Evolutionary conservation across 129 eudicot genomes (phyloP).

Genomic region (Lactuca sativa): DNA sequence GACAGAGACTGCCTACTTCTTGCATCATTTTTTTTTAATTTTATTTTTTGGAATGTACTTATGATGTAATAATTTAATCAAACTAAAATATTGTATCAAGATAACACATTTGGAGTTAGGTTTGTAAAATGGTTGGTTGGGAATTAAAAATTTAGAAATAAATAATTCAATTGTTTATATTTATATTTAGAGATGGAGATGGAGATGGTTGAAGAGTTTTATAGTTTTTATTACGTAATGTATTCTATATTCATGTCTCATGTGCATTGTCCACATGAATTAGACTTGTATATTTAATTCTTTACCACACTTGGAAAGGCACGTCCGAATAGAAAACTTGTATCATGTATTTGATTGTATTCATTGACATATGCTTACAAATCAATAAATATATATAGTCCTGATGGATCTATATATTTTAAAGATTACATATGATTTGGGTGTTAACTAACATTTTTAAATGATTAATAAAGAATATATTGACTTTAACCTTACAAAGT

Average conservation of each 20-base stretch:
- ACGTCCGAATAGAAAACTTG: slow-evolving; percentile 16
- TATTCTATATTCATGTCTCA: slow-evolving; percentile 17
- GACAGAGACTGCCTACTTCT: too few species aligned
- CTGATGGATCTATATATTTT: neutral
- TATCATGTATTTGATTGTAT: neutral
- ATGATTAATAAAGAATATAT: neutral
- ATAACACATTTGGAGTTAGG: neutral
- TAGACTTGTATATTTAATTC: slow-evolving; percentile 25
- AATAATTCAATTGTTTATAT: neutral
- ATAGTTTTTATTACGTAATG: neutral
- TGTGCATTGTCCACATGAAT: slow-evolving; percentile 13
- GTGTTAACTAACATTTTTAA: neutral
- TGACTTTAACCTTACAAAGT: neutral
- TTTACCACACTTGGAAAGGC: slow-evolving; percentile 27
- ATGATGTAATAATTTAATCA: neutral
- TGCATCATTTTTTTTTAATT: neutral
- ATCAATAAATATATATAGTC: neutral
- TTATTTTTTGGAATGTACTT: too few species aligned
- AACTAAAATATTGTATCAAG: neutral
- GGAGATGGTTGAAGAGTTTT: neutral
- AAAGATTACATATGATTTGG: neutral
- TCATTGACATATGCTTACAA: slow-evolving; percentile 13
- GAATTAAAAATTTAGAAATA: neutral
- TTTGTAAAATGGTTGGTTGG: neutral
- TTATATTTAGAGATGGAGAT: neutral